Evolutionary conservation across 768 basidiomycete genomes (phyloP).

Genomic region (Leccinum pellstonianum): DNA sequence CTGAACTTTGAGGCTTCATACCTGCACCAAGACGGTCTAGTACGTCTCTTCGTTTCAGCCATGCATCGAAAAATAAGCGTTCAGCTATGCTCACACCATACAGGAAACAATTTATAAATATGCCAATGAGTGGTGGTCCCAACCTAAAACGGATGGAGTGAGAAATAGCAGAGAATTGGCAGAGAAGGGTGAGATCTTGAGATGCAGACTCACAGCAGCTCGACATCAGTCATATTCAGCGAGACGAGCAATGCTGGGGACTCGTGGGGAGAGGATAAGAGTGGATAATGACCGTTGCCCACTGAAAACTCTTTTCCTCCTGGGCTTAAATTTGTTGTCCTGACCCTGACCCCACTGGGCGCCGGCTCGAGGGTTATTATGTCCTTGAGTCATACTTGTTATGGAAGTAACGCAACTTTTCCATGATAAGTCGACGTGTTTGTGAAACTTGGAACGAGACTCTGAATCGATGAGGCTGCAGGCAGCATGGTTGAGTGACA

Average conservation of each 20-base stretch:
- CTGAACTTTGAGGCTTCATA: background rate
- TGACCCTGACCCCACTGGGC: background rate
- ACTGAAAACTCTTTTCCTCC: background rate
- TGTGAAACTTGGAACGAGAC: background rate
- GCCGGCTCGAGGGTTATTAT: background rate
- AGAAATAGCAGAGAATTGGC: background rate
- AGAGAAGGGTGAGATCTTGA: background rate
- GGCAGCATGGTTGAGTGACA: background rate
- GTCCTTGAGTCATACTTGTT: background rate
- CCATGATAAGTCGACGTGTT: background rate
- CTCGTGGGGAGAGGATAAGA: background rate
- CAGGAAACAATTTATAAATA: background rate
- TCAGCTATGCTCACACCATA: background rate
- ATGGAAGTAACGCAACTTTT: background rate
- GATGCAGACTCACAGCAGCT: background rate
- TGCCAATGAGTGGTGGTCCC: background rate
- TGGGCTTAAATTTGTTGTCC: background rate
- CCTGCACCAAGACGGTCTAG: background rate
- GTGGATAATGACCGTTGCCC: background rate
- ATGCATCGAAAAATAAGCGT: background rate
- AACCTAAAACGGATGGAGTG: background rate
- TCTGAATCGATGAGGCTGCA: background rate
- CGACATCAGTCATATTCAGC: background rate
- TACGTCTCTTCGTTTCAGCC: background rate
- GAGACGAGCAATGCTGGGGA: background rate